phyloP scores from a whole-genome alignment of 441 rosid species.

The Mallotus japonicus region DNA sequence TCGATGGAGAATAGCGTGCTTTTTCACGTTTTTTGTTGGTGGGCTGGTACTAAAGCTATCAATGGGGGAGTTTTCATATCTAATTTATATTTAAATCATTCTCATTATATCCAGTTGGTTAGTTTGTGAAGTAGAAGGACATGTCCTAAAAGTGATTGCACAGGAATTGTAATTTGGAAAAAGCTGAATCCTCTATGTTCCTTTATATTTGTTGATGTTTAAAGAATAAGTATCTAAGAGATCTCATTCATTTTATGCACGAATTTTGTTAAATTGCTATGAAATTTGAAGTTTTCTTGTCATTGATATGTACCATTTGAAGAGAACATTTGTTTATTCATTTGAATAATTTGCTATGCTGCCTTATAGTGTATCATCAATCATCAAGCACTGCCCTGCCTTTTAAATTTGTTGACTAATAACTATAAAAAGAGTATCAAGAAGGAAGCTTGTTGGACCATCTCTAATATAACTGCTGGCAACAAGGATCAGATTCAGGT shows the following conservation, averaged over 20 bases:
- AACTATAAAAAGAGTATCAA: constrained; percentile 80
- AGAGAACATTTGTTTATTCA: neutral
- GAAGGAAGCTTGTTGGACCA: constrained; percentile 96
- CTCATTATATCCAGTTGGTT: neutral
- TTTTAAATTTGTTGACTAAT: constrained; percentile 59
- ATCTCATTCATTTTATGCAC: too few relatives aligned
- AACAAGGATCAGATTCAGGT: constrained; percentile 93
- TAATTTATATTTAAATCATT: neutral
- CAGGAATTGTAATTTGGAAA: neutral
- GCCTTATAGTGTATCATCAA: constrained; percentile 57
- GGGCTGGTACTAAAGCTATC: neutral
- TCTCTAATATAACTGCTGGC: constrained; percentile 93
- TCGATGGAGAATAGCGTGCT: neutral
- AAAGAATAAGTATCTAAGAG: neutral
- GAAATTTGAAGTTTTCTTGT: neutral
- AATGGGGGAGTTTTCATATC: neutral
- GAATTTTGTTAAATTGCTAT: neutral
- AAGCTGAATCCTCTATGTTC: neutral
- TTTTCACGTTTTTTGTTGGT: neutral
- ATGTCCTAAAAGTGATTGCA: neutral
- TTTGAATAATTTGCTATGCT: constrained; percentile 13
- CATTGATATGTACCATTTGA: neutral
- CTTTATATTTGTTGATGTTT: neutral
- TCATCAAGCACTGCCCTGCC: constrained; percentile 70
- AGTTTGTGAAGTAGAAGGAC: neutral